Conservation (phyloP, 192 early-diverging fungal genomes). For the Backusella parvicylindrica region DNA sequence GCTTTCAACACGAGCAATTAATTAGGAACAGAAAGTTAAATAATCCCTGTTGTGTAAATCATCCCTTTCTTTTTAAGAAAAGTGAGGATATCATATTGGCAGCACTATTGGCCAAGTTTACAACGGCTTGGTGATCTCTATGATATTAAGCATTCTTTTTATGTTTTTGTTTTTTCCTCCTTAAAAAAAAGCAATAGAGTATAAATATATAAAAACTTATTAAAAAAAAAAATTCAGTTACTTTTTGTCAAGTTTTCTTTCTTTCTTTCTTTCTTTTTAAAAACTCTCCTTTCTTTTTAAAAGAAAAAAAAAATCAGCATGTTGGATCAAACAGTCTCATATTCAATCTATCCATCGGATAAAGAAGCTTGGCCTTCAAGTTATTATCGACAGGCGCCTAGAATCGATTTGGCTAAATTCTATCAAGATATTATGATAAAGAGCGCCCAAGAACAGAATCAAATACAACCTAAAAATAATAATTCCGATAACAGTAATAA, state of each 20-base stretch:
- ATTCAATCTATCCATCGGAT: background rate
- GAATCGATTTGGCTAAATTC: slow-evolving; percentile 14
- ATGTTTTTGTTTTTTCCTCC: background rate
- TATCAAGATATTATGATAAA: background rate
- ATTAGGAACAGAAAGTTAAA: background rate
- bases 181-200: background rate
- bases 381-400: background rate
- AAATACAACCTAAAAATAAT: background rate
- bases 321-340: background rate
- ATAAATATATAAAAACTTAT: background rate
- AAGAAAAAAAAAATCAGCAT: background rate
- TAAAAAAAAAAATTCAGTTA: background rate
- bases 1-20: background rate
- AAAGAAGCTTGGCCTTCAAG: slow-evolving; percentile 11
- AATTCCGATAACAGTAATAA: background rate
- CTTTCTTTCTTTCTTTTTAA: background rate
- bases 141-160: background rate
- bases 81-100: background rate
- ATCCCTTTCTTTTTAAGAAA: background rate
- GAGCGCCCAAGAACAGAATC: background rate
- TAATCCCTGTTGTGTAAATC: background rate
- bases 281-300: background rate
- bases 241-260: background rate
- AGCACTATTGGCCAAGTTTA: background rate
- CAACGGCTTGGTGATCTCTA: background rate